Conservation (phyloP, 129 eudicot genomes). For the Helichrysum umbraculigerum region DNA sequence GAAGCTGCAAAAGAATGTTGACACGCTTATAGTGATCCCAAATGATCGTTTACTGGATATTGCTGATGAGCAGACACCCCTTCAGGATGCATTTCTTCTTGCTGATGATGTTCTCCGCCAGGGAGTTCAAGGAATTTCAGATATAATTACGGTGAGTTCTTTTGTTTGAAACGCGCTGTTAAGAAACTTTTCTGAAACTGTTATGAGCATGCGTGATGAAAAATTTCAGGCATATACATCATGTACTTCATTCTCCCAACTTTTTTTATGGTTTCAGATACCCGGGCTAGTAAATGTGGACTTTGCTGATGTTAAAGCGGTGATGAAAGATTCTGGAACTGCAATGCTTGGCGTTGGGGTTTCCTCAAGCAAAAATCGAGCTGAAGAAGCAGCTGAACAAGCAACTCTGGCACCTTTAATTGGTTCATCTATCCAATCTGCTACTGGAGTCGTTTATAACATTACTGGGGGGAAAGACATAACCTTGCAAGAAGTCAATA, state of each 20-base stretch:
- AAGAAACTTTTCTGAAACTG: background rate
- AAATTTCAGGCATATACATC: background rate
- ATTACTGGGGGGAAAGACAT: slow-evolving; percentile 97
- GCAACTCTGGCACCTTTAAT: slow-evolving; percentile 96
- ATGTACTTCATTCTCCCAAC: background rate
- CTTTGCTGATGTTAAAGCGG: slow-evolving; percentile 95
- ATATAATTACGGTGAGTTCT: slow-evolving; percentile 81
- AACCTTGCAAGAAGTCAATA: slow-evolving; percentile 94
- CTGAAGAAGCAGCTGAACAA: slow-evolving; percentile 99
- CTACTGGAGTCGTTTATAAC: slow-evolving; percentile 94
- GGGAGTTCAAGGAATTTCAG: slow-evolving; percentile 96
- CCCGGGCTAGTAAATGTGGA: slow-evolving; percentile 99
- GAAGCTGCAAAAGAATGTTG: slow-evolving; percentile 94
- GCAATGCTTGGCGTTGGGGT: slow-evolving; percentile 99
- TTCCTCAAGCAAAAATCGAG: slow-evolving; percentile 93
- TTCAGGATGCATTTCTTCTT: slow-evolving; percentile 91
- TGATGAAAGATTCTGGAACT: slow-evolving; percentile 97
- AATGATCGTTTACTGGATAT: slow-evolving; percentile 92
- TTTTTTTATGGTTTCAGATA: slow-evolving; percentile 40
- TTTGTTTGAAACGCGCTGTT: background rate
- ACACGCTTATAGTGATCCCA: slow-evolving; percentile 92
- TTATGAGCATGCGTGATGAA: too few relatives aligned
- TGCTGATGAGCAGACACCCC: slow-evolving; percentile 84
- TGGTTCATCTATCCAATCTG: slow-evolving; percentile 95
- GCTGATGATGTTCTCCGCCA: slow-evolving; percentile 99